Conservation (phyloP, 129 eudicot species). For the Artemisia annua region DNA sequence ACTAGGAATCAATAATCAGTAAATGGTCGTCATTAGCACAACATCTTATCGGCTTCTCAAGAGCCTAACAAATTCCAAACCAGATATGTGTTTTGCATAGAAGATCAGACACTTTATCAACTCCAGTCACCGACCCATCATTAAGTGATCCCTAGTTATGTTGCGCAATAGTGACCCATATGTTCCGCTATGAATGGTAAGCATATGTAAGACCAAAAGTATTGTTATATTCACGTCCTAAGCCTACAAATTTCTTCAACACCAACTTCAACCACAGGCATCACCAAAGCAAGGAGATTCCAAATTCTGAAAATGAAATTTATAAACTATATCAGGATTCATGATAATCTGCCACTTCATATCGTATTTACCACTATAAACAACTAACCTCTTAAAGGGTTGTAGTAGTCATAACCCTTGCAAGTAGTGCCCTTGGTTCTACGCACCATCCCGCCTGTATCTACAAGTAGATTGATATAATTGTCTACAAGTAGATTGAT, state of each 20-base stretch:
- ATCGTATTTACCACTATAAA: background rate
- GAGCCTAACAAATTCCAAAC: background rate
- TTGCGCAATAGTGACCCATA: background rate
- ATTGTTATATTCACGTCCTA: background rate
- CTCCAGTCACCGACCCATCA: background rate
- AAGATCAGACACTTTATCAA: background rate
- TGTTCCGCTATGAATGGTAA: background rate
- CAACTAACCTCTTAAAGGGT: slow-evolving; percentile 1
- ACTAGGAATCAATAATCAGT: no score
- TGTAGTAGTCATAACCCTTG: slow-evolving; percentile 6
- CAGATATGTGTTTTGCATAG: background rate
- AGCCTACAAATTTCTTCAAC: background rate
- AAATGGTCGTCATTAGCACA: background rate
- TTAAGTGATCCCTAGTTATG: background rate
- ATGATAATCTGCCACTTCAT: background rate
- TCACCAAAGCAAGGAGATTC: background rate
- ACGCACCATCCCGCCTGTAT: background rate
- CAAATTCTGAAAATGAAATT: slow-evolving; percentile 3
- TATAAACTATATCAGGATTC: background rate
- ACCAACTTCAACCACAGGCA: background rate
- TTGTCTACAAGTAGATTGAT: background rate
- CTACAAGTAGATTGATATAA: background rate
- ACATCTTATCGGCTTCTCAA: background rate
- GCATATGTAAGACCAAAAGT: background rate
- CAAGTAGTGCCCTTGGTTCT: background rate